Base-by-base conservation (phyloP, 805 yeast genomes). In the Candida nemodendra region DNA sequence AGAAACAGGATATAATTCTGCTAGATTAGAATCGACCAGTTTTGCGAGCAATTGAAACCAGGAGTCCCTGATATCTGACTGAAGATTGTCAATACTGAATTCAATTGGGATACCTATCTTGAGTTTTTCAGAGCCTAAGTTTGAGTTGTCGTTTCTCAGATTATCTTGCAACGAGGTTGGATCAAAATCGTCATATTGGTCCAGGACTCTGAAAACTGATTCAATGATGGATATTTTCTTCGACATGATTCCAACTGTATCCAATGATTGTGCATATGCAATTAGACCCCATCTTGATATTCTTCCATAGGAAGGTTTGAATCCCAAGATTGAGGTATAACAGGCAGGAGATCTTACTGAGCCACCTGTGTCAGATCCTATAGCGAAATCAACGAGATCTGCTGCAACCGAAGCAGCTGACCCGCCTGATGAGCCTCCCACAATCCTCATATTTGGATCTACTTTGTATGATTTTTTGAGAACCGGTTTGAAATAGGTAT, bases 281-380 rank as follows among this genome's bases (percentile, higher is more conserved):
- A 90, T 66, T 7, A 93, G 87, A 2, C 99, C 99, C 80, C 87
- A 81, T 39, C 99, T 68, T 0, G 97, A 89, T 2, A 93, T 66
- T 26, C 96, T 70, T 0, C 99, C 99, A 59, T 93, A 93, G 0
- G 93, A 73, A 1, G 99, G 99, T 59, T 93, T 93, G 65, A 88
- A 88, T 1, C 99, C 99, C 21, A 78, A 65, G 0, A 84, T 72
- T 2, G 90, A 86, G 48, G 91, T 81, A 58, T 83, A 88, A 14
- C 95, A 81, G 1, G 95, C 95, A 0, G 99, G 99, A 15, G 87
- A 66, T 44, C 99, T 71, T 0, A 93, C 87, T 0, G 97, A 88
- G 0, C 99, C 99, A 4, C 99, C 99, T 0, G 99, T 93, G 53
- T 93, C 99, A 1, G 98, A 85, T 0, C 99, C 99, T 25, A 93